Evolutionary conservation across 176 grass and related monocot genomes (phyloP).

Genomic region (Triticum dicoccoides): DNA sequence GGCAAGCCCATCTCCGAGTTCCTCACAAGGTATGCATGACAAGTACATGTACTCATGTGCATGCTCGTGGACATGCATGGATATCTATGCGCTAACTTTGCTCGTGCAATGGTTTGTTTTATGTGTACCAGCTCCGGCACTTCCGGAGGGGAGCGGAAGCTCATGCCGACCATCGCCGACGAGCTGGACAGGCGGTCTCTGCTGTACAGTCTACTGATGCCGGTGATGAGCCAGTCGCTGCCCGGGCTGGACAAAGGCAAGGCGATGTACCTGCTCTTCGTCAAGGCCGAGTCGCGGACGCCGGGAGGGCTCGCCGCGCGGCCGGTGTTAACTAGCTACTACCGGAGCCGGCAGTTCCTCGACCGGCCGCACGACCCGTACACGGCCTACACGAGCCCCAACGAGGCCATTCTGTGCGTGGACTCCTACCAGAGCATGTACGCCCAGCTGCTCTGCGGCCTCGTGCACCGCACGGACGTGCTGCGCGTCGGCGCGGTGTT

Average conservation of each 20-base stretch:
- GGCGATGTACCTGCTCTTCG: slow-evolving; percentile 91
- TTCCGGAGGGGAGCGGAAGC: slow-evolving; percentile 89
- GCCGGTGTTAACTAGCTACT: slow-evolving; percentile 90
- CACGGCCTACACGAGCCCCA: slow-evolving; percentile 80
- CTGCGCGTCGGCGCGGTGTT: slow-evolving; percentile 88
- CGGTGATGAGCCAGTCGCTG: slow-evolving; percentile 84
- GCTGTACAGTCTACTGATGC: slow-evolving; percentile 84
- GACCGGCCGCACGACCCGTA: slow-evolving; percentile 77
- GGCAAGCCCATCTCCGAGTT: slow-evolving; percentile 90
- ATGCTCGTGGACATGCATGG: too few relatives aligned
- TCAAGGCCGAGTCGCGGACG: slow-evolving; percentile 81
- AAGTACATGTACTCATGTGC: neutral
- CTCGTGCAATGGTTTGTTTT: neutral
- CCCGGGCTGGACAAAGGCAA: slow-evolving; percentile 83
- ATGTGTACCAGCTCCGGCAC: slow-evolving; percentile 68
- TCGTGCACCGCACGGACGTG: slow-evolving; percentile 78
- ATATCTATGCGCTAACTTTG: neutral
- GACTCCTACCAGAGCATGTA: slow-evolving; percentile 99
- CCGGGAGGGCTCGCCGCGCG: slow-evolving; percentile 76
- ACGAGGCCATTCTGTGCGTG: slow-evolving; percentile 77
- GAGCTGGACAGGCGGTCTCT: slow-evolving; percentile 74
- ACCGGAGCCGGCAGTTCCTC: slow-evolving; percentile 87
- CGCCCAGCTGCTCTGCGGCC: slow-evolving; percentile 83
- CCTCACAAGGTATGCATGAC: slow-evolving; percentile 73
- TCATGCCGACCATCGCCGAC: slow-evolving; percentile 93